Base-by-base conservation (phyloP, 345 rosid genomes). In the Linum trigynum region DNA sequence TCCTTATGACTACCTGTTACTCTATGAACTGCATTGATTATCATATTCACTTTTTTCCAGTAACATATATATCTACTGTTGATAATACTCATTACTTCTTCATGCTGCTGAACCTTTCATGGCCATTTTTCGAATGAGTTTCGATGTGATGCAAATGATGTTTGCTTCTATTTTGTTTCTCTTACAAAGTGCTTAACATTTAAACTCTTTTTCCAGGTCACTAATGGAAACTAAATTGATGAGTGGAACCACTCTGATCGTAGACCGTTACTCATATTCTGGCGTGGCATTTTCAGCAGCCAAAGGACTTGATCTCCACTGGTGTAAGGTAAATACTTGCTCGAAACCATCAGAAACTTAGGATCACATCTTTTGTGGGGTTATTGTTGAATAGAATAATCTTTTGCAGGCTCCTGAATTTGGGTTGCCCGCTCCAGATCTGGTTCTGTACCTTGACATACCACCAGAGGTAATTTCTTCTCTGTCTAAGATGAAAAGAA, bases 281-380 rank as follows among this genome's bases (percentile, higher is more conserved):
- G 95, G 97, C 45, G 96, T 88, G 39, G 98, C 96, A 53, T 90
- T 92, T 81, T 88, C 97, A 9, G 76, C 91, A 68, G 98, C 97
- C 36, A 92, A 90, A 81, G 98, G 96, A 73, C 88, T 92, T 11
- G 80, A 76, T 77, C 39, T 86, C 36, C 86, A 84, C 14, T 94
- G 96, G 97, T 94, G 99, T 72, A 90, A 92, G 89, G 91, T 85
- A 59, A 77, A 70, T 38, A 16, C 62, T 15, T 38, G 9, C 37
- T 65, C 51, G 53, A 69, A 2, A 11, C 62, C 66, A 2, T 45
- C 5, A 55, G 62, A 15, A 58, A 53, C 62, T 32, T 68, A 66
- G 51, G 37, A 57, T 45, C 40, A 43, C 57, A 14, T 50, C 23
- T 39, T 37, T n/a, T 16, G 16, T 62, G 9, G 53, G 15, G 51